Conservation (phyloP, 2,329 filamentous ascomycete genomes). For the Aspergillus fijiensis region DNA sequence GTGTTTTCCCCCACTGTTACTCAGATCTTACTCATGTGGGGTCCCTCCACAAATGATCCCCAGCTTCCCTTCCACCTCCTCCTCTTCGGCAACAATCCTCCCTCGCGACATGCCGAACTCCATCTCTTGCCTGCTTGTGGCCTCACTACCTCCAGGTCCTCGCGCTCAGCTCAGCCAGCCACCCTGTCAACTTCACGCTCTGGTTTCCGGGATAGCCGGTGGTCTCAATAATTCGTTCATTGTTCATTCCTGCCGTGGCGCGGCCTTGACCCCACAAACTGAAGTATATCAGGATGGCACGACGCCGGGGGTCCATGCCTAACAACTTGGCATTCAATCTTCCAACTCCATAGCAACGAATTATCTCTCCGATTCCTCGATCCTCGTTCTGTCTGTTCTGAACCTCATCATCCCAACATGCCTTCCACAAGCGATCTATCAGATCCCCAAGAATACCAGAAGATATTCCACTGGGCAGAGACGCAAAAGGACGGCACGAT, state of each 20-base stretch:
- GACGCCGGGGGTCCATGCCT: background rate
- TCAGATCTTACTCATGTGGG: constrained; percentile 37
- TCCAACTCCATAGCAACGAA: background rate
- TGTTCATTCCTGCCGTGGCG: background rate
- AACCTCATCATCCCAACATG: constrained; percentile 19
- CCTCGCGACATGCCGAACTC: constrained; percentile 26
- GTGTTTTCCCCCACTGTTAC: constrained; percentile 23
- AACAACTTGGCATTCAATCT: background rate
- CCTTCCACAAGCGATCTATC: constrained; percentile 26
- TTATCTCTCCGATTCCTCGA: background rate
- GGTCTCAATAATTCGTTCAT: constrained; percentile 4
- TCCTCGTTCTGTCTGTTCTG: background rate
- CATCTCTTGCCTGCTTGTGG: background rate
- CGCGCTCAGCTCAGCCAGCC: background rate
- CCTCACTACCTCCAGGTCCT: background rate
- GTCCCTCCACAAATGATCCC: constrained; percentile 17
- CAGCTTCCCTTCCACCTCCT: background rate
- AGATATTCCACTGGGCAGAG: constrained; percentile 59
- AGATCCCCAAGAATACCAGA: constrained; percentile 47
- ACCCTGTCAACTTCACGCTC: background rate
- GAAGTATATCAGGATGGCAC: constrained; percentile 11
- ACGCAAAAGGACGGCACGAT: constrained; percentile 59
- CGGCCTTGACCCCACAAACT: constrained; percentile 8
- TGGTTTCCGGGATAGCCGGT: background rate
- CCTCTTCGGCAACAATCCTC: constrained; percentile 24